phyloP scores from a whole-genome alignment of 2,329 filamentous ascomycete species.

The Parafenestella ontariensis region DNA sequence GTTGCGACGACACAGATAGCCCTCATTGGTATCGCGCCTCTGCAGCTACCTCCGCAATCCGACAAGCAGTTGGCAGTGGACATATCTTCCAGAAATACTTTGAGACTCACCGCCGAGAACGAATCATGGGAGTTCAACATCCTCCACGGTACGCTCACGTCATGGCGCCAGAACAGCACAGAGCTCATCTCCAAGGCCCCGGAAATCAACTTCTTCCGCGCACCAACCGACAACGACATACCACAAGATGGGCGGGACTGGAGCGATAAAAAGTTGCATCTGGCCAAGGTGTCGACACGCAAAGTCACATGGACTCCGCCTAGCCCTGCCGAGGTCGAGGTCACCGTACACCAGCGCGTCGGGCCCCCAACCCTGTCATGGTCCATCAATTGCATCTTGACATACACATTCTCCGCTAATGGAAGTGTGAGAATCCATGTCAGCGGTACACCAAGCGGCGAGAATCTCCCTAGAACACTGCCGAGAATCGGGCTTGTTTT shows the following conservation, averaged over 20 bases:
- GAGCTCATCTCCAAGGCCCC: conserved; percentile 45
- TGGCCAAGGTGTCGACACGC: conserved; percentile 33
- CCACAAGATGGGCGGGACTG: conserved; percentile 64
- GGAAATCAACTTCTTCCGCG: conserved; percentile 65
- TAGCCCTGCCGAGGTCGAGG: conserved; percentile 32
- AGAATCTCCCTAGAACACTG: conserved; percentile 61
- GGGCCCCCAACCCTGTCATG: conserved; percentile 68
- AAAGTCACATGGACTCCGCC: conserved; percentile 48
- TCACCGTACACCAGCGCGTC: conserved; percentile 58
- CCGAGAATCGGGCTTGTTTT: conserved; percentile 69
- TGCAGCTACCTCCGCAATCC: conserved; percentile 44
- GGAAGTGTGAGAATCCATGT: conserved; percentile 58
- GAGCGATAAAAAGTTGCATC: conserved; percentile 49
- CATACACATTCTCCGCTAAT: conserved; percentile 59
- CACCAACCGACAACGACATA: conserved; percentile 70
- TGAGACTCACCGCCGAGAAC: conserved; percentile 27
- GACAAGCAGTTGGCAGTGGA: conserved; percentile 49
- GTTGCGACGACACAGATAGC: conserved; percentile 46
- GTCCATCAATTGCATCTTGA: conserved; percentile 50
- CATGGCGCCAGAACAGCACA: conserved; percentile 36
- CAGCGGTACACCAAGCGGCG: conserved; percentile 54
- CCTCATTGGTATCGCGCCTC: conserved; percentile 15
- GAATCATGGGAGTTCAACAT: conserved; percentile 59
- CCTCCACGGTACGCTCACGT: conserved; percentile 60
- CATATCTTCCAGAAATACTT: conserved; percentile 20